phyloP scores from a whole-genome alignment of 371 early-diverging fungal species.

The Mortierella sp. region DNA sequence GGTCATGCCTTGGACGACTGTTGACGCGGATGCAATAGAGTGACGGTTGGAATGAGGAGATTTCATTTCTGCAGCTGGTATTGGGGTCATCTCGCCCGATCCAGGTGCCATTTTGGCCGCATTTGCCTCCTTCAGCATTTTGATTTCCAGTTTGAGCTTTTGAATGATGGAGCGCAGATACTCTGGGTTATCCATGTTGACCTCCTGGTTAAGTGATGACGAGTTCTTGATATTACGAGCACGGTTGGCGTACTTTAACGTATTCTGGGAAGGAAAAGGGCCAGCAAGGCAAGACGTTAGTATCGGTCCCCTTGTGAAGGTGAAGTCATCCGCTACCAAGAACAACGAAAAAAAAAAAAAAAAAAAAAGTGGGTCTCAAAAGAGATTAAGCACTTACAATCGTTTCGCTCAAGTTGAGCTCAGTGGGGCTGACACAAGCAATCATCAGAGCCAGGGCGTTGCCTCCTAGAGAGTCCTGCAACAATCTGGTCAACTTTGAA shows the following conservation, averaged over 20 bases:
- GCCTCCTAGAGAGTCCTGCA: conserved; percentile 97
- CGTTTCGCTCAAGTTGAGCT: conserved; percentile 88
- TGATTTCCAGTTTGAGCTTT: conserved; percentile 66
- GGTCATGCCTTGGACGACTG: conserved; percentile 13
- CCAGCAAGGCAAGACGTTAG: too few relatives aligned
- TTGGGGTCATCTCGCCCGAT: conserved; percentile 6
- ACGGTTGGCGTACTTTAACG: conserved; percentile 92
- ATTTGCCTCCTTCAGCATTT: conserved; percentile 55
- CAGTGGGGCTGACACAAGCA: conserved; percentile 90
- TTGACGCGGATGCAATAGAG: conserved; percentile 23
- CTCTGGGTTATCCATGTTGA: conserved; percentile 66
- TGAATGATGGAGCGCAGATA: conserved; percentile 66
- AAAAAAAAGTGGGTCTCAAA: too few relatives aligned
- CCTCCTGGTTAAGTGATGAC: conserved; percentile 79
- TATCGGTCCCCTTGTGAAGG: too few relatives aligned
- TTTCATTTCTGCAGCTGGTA: conserved; percentile 4
- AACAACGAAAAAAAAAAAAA: too few relatives aligned
- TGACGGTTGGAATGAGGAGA: conserved; percentile 20
- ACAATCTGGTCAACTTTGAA: conserved; percentile 95
- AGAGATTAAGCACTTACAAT: conserved; percentile 45
- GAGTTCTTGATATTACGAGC: conserved; percentile 89
- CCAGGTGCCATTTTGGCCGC: conserved; percentile 7
- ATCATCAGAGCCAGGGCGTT: conserved; percentile 93
- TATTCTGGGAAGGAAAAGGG: conserved; percentile 66
- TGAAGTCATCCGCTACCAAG: too few relatives aligned